Percentiles rank a stretch among this genome's conserved stretches.
phyloP scores from a whole-genome alignment of 2,329 filamentous ascomycete genomes.

The Pseudogymnoascus sp. region DNA sequence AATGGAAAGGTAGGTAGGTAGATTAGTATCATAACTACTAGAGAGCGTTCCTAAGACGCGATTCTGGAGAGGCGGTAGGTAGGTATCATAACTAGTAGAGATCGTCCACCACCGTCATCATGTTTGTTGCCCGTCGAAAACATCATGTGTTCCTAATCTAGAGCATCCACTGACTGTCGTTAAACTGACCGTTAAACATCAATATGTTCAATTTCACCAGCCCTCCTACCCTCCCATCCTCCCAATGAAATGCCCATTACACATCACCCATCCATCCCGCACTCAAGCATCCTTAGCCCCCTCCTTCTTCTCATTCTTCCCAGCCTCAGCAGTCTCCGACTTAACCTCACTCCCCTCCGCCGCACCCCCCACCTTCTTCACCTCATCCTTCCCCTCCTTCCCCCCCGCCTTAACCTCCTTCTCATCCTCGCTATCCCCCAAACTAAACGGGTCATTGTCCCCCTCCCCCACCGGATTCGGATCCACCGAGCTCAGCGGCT shows the following conservation, averaged over 20 bases:
- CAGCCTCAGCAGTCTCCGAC: conserved; percentile 51
- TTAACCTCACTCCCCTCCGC: conserved; percentile 49
- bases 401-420: conserved; percentile 60
- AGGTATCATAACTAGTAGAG: background rate
- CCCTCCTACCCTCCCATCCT: background rate
- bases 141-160: background rate
- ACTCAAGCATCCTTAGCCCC: conserved; percentile 14
- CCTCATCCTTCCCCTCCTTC: conserved; percentile 50
- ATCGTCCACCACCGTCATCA: background rate
- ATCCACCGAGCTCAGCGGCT: conserved; percentile 80
- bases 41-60: background rate
- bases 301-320: conserved; percentile 36
- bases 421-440: conserved; percentile 94
- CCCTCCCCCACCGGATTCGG: conserved; percentile 76
- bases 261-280: background rate
- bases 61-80: background rate
- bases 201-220: conserved; percentile 2
- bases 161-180: background rate
- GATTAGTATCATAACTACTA: no score
- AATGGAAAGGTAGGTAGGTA: no score
- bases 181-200: background rate
- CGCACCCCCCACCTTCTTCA: conserved; percentile 25
- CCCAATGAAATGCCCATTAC: conserved; percentile 2
- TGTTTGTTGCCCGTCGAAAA: background rate
- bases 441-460: conserved; percentile 92